Evolutionary conservation across 805 yeast genomes (phyloP).

Genomic region (Starmerella davenportii): DNA sequence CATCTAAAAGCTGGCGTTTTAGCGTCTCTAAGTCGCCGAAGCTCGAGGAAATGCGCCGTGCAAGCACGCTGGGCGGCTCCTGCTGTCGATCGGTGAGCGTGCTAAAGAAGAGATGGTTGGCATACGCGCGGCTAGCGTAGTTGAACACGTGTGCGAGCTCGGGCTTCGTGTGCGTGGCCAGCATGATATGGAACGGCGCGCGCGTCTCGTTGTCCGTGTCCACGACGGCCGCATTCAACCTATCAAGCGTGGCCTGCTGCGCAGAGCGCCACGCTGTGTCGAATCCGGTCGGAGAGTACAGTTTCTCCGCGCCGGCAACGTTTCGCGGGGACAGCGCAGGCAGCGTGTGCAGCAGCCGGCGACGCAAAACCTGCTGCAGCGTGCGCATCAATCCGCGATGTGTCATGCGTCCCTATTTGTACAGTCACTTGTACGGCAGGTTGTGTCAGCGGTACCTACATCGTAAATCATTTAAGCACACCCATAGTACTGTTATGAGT

Average conservation of each 20-base stretch:
- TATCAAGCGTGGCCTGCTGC: constrained; percentile 41
- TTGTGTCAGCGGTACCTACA: no score
- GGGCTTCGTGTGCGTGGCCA: constrained; percentile 46
- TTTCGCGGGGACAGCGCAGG: constrained; percentile 35
- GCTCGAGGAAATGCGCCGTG: constrained; percentile 33
- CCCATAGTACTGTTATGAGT: no score
- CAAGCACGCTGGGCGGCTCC: constrained; percentile 17
- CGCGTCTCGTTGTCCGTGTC: constrained; percentile 70
- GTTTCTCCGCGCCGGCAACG: constrained; percentile 39
- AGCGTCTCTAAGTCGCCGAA: constrained; percentile 70
- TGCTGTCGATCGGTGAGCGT: constrained; percentile 29
- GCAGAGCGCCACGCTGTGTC: constrained; percentile 63
- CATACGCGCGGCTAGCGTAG: constrained; percentile 77
- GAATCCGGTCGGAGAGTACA: constrained; percentile 50
- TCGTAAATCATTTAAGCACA: no score
- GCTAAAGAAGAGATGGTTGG: constrained; percentile 70
- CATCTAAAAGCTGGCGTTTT: constrained; percentile 45
- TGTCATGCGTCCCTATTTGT: no score
- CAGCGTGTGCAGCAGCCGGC: constrained; percentile 37
- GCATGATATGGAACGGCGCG: constrained; percentile 47
- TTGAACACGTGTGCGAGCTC: constrained; percentile 59
- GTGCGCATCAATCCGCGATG: no score
- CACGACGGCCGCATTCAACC: constrained; percentile 41
- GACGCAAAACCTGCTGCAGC: not conserved
- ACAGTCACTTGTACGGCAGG: no score